Percentiles rank a stretch among this genome's conserved stretches.
These are phyloP conservation scores for Ceratobasidium sp. DNA, from an alignment of 1,284 basidiomycete genomes.

Conservation along the genomic window DNA sequence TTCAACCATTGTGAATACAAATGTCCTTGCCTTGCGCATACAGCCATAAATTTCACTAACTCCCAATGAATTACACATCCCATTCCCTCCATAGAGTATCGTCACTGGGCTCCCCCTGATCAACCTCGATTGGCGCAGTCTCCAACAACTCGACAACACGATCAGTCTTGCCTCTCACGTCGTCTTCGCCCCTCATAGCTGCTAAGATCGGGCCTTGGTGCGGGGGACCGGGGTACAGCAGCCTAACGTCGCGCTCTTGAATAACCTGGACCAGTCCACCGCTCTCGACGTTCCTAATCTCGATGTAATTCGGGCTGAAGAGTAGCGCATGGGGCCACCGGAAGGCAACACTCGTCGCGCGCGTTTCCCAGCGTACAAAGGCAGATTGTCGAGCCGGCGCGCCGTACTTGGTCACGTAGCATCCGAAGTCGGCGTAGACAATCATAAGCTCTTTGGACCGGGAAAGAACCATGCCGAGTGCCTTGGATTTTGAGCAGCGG, in stretches of 20 bases:
- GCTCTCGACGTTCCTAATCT: slow-evolving; percentile 66
- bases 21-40: background rate
- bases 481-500: slow-evolving; percentile 63
- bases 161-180: slow-evolving; percentile 62
- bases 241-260: slow-evolving; percentile 68
- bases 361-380: slow-evolving; percentile 77
- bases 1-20: background rate
- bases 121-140: slow-evolving; percentile 51
- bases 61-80: slow-evolving; percentile 28
- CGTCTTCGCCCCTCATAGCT: slow-evolving; percentile 57
- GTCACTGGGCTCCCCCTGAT: slow-evolving; percentile 2
- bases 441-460: slow-evolving; percentile 66
- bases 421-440: slow-evolving; percentile 71
- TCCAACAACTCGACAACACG: slow-evolving; percentile 71
- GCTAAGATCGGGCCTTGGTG: slow-evolving; percentile 61
- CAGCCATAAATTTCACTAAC: background rate
- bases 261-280: slow-evolving; percentile 76
- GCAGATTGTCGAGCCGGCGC: slow-evolving; percentile 62
- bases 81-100: slow-evolving; percentile 41
- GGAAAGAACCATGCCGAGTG: slow-evolving; percentile 70
- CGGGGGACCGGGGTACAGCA: slow-evolving; percentile 59
- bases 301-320: slow-evolving; percentile 67
- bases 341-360: slow-evolving; percentile 63
- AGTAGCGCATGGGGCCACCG: slow-evolving; percentile 69
- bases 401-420: slow-evolving; percentile 73